These are phyloP conservation scores for Candida dubliniensis DNA, from an alignment of 1,139 yeast genomes.

Conservation along the genomic window DNA sequence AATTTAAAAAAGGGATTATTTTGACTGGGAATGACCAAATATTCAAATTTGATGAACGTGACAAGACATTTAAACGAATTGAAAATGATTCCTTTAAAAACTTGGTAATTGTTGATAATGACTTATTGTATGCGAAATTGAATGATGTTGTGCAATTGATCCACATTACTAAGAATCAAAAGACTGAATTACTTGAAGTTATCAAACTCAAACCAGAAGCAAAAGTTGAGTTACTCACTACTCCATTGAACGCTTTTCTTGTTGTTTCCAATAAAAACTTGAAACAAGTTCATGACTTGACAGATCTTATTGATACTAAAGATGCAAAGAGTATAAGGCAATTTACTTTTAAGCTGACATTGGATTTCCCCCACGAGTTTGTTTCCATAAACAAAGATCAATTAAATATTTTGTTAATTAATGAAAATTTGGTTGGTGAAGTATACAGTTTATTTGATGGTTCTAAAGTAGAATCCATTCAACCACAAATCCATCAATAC, in stretches of 20 bases:
- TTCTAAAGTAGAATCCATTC: slow-evolving; percentile 6
- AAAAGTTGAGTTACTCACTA: slow-evolving; percentile 12
- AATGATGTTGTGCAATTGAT: slow-evolving; percentile 10
- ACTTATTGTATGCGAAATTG: slow-evolving; percentile 11
- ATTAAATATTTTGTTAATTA: slow-evolving; percentile 12
- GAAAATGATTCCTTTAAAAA: slow-evolving; percentile 14
- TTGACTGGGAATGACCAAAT: slow-evolving; percentile 20
- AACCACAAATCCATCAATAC: slow-evolving; percentile 11
- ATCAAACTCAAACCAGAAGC: slow-evolving; percentile 6
- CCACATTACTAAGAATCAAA: slow-evolving; percentile 3
- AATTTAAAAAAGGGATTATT: slow-evolving; percentile 22
- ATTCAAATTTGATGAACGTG: slow-evolving; percentile 14
- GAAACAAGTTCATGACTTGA: slow-evolving; percentile 28
- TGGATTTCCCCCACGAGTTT: slow-evolving; percentile 12
- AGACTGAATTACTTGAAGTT: slow-evolving; percentile 8
- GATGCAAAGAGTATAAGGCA: slow-evolving; percentile 19
- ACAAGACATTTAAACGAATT: slow-evolving; percentile 10
- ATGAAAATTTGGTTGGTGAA: slow-evolving; percentile 12
- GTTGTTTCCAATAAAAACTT: slow-evolving; percentile 7
- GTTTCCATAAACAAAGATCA: slow-evolving; percentile 10
- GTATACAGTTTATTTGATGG: slow-evolving; percentile 16
- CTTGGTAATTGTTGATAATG: slow-evolving; percentile 15
- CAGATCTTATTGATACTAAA: slow-evolving; percentile 26
- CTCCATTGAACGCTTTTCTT: slow-evolving; percentile 21
- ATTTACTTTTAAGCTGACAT: slow-evolving; percentile 12